These are phyloP conservation scores for Vararia minispora DNA, from an alignment of 768 basidiomycete genomes.

Conservation along the genomic window DNA sequence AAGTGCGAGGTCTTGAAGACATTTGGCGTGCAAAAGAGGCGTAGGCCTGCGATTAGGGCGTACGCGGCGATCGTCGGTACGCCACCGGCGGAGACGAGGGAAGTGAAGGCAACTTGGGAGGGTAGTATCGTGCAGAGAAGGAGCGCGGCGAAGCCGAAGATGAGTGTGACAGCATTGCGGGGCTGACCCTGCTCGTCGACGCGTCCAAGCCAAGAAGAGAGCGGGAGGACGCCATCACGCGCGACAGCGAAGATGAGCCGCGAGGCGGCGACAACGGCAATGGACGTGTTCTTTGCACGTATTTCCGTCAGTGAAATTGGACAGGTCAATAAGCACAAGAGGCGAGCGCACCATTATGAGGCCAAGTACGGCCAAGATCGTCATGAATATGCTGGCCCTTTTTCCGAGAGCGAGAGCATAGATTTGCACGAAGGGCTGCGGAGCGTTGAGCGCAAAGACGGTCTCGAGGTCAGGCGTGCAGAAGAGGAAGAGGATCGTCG, in stretches of 20 bases:
- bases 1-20: constrained; percentile 67
- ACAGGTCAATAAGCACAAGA: no score
- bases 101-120: constrained; percentile 86
- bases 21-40: constrained; percentile 68
- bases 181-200: constrained; percentile 69
- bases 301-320: no score
- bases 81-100: constrained; percentile 76
- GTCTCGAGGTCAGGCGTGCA: constrained; percentile 72
- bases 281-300: constrained; percentile 59
- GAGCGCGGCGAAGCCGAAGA: constrained; percentile 63
- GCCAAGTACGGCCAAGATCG: constrained; percentile 71
- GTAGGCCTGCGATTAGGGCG: constrained; percentile 66
- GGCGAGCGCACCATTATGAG: constrained; percentile 56
- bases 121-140: constrained; percentile 85
- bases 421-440: constrained; percentile 86
- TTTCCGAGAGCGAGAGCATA: constrained; percentile 78
- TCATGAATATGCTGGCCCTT: constrained; percentile 80
- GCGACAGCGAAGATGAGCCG: constrained; percentile 87
- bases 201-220: constrained; percentile 72
- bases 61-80: constrained; percentile 86
- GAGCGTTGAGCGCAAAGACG: constrained; percentile 66
- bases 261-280: constrained; percentile 82
- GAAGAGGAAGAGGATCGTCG: constrained; percentile 74
- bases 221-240: constrained; percentile 84
- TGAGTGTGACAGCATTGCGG: constrained; percentile 77